Base-by-base conservation (phyloP, 345 rosid genomes). In the Pseudoturritis turrita region DNA sequence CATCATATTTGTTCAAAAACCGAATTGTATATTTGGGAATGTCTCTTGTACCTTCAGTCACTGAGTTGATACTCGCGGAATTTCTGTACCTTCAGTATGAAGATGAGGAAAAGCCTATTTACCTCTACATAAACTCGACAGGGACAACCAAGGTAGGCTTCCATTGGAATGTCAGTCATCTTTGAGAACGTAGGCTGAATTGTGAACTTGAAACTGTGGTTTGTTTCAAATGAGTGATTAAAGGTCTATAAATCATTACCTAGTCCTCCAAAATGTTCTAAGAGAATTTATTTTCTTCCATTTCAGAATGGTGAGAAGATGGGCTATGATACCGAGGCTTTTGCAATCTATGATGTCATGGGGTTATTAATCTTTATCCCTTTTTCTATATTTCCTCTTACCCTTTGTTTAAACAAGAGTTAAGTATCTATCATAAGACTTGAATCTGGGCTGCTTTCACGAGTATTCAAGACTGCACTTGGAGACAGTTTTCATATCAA, bases 21-120 rank as follows among this genome's bases (percentile, higher is more conserved):
- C 79, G 96, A 35, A 95, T 95, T 72, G 93, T 95, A 26, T 95
- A 95, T 81, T 75, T 95, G 87, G 99, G 97, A 66, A 89, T 91
- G 97, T 84, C 91, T 65, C 95, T 91, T 73, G 89, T 91, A 77
- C 99, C 99, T 65, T 81, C 91, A 35, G 97, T 91, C 49, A 89
- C 92, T 9, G 96, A 95, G 86, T 60, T 95, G 79, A 78, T 91
- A 39, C 75, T 89, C 4, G 95, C 96, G 1, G 91, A 91, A 66
- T 88, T 95, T 88, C 91, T 95, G 66, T 91, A 89, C 82, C 99
- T 95, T 74, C 89, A 88, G 80, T 86, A 84, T 76, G 89, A 86
- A 80, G 96, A 88, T 69, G 83, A 76, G 28, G 85, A 86, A 60
- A 88, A 88, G 73, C 99, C 99, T 69, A 89, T 95, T 33, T 95